Evolutionary conservation across 306 rosid genomes (phyloP).

Genomic region (Vicia villosa): DNA sequence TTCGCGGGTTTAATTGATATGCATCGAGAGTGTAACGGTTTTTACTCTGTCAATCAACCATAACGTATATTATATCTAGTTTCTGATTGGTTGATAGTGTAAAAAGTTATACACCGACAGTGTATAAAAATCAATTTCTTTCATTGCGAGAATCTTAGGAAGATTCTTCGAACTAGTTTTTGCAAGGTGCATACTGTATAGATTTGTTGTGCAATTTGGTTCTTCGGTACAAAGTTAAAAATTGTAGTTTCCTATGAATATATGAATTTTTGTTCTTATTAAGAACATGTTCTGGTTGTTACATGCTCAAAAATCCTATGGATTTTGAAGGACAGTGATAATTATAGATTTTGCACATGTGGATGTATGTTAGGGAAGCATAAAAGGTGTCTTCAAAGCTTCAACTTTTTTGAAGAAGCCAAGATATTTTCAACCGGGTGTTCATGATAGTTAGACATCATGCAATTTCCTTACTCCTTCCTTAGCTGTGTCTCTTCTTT

Average conservation of each 20-base stretch:
- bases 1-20: background rate
- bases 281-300: conserved; percentile 9
- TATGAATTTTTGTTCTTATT: conserved; percentile 24
- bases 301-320: background rate
- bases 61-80: background rate
- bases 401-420: conserved; percentile 37
- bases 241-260: conserved; percentile 34
- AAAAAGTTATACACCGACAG: background rate
- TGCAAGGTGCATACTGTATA: conserved; percentile 34
- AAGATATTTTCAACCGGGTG: background rate
- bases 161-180: background rate
- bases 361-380: background rate
- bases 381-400: conserved; percentile 7
- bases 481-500: background rate
- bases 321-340: background rate
- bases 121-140: conserved; percentile 1
- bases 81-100: conserved; percentile 3
- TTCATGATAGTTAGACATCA: background rate
- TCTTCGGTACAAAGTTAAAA: too few species aligned
- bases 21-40: background rate
- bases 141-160: conserved; percentile 9
- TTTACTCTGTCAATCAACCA: background rate
- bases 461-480: conserved; percentile 41
- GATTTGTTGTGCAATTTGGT: conserved; percentile 13
- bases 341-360: conserved; percentile 9